Base-by-base conservation (phyloP, 1,139 yeast genomes). In the Pichia inconspicua region DNA sequence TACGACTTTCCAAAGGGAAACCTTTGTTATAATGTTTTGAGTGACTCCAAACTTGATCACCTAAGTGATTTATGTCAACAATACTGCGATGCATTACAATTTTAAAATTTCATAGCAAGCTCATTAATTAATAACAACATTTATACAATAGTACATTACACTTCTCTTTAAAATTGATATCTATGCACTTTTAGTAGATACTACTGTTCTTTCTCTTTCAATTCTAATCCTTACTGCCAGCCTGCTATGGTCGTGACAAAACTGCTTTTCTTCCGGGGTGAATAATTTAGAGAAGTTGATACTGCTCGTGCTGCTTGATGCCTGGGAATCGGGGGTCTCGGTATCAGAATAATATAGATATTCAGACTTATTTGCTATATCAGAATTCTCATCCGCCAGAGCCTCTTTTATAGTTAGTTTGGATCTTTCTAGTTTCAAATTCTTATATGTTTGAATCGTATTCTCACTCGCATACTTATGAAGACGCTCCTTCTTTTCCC, bases 21-120 rank as follows among this genome's bases (percentile, higher is more conserved):
- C 32, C 51, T 65, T 41, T 62, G 66, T 44, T 65, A 58, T 52
- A 65, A 65, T 42, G 68, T 65, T 12, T 52, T 65, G 46, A 63
- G 60, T 47, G 68, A 65, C 42, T 59, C 66, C 3, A 64, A 63
- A 42, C 48, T 65, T 42, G 68, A 65, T 46, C 58, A 64, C 41
- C 40, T 58, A 39, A 64, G 67, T 52, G 68, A 65, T 53, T 51
- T 65, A 41, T 65, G 67, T 43, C 68, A 65, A 46, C 68, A 65
- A 44, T 65, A 65, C 43, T 64, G 67, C 44, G 68, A 65, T 49
- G 68, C 68, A 1, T 50, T 65, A 45, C 68, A 65, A 42, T 62
- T 64, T 49, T 63, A 19, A 32, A 19, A 30, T 25, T 8, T 38
- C 28, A 14, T 22, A 39, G 14, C 22, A 15, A 7, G 25, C 22